A percentile compares a stretch with the other conserved stretches of the same genome.
Conservation (phyloP, 495 filamentous ascomycete species). For the Hyphodiscus hymeniophilus region DNA sequence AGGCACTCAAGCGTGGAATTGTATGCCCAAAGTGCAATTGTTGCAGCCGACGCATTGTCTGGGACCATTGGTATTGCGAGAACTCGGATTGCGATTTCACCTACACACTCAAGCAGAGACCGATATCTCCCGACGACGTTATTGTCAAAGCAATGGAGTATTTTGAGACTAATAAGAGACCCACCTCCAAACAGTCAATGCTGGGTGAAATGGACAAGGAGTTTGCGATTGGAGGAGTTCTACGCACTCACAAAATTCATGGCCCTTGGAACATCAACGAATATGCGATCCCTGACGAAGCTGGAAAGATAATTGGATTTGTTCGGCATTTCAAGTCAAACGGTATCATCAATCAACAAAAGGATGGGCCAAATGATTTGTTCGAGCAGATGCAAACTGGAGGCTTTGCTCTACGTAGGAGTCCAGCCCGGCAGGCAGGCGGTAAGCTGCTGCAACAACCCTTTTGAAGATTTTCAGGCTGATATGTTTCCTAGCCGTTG, state of each 20-base stretch:
- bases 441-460: slow-evolving; percentile 18
- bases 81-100: slow-evolving; percentile 38
- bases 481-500: slow-evolving; percentile 8
- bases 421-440: slow-evolving; percentile 28
- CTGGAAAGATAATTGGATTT: slow-evolving; percentile 36
- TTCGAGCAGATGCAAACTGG: slow-evolving; percentile 50
- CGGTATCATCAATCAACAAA: slow-evolving; percentile 34
- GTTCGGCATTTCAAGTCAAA: slow-evolving; percentile 58
- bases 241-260: slow-evolving; percentile 3
- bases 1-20: slow-evolving; percentile 42
- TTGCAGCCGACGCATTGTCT: slow-evolving; percentile 53
- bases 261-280: slow-evolving; percentile 23
- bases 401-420: slow-evolving; percentile 53
- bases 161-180: neutral
- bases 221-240: neutral
- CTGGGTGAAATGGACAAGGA: neutral
- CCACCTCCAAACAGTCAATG: no score
- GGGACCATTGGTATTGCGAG: slow-evolving; percentile 58
- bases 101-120: neutral
- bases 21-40: slow-evolving; percentile 63
- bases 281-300: slow-evolving; percentile 27
- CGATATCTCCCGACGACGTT: slow-evolving; percentile 2
- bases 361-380: slow-evolving; percentile 53
- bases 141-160: neutral
- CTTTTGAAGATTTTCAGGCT: neutral